Evolutionary conservation across 2,329 filamentous ascomycete genomes (phyloP), one percentile per base, ranked within the genome.

Genomic region (Exophiala xenobiotica): DNA sequence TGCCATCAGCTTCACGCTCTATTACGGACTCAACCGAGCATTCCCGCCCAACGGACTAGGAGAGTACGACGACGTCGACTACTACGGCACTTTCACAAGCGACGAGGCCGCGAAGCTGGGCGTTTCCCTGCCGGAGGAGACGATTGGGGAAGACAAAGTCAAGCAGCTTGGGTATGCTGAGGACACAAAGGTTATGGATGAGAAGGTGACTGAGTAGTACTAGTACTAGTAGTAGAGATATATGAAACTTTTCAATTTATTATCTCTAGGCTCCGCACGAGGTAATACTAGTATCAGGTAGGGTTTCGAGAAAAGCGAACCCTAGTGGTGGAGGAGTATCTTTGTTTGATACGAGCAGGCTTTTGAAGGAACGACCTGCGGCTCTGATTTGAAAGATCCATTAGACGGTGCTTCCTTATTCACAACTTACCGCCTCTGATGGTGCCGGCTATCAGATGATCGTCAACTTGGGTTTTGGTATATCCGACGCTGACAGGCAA

Each of bases 1-100:
- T 41, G 62, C 62, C 3, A 69, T 72, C 40, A 70, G 68, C 54
- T 72, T 73, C 53, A 52, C 64, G 1, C 51, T 68, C 1, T 67
- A 69, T 42, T 65, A 57, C 31, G 53, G 39, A 4, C 49, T 72
- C 31, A 68, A 68, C 50, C 63, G 58, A 24, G 33, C 52, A 4
- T 57, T 51, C 33, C 55, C 57, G 22, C 52, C 55, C 26, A 27
- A 26, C 14, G 52, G 55, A 7, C 40, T 58, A 3, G 59, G 59
- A 19, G 49, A 56, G 27, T 52, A 49, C 35, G 58, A 60, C 31
- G 51, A 56, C 22, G 27, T 56, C 5, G 58, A 62, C 51, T 51
- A 48, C 27, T 57, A 44, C 19, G 46, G 41, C 6, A 51, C 58
- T 5, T 59, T 54, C 38, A 54, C 49, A 1, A 38, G 26, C 4